A percentile compares a stretch with the other conserved stretches of the same genome.
phyloP scores from a whole-genome alignment of 2,329 filamentous ascomycete species.

The Cladophialophora bantiana region DNA sequence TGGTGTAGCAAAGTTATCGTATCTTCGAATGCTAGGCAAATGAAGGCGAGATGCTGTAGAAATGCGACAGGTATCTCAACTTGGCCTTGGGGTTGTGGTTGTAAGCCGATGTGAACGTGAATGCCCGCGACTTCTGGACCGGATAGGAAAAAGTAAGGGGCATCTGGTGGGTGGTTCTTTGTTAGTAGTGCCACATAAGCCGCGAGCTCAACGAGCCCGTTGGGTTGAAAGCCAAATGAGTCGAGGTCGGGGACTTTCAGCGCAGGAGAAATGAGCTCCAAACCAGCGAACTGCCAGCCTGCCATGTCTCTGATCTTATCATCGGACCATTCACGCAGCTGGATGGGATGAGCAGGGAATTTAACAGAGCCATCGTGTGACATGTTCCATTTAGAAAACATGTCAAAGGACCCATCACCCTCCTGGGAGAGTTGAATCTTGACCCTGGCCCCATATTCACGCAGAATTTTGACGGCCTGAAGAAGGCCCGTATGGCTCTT shows the following conservation, averaged over 20 bases:
- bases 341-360: neutral
- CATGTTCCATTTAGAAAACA: slow-evolving; percentile 4
- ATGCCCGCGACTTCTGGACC: slow-evolving; percentile 4
- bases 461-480: slow-evolving; percentile 1
- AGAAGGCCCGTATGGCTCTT: neutral
- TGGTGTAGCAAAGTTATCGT: slow-evolving; percentile 11
- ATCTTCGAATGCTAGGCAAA: slow-evolving; percentile 14
- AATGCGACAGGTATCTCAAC: neutral
- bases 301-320: neutral
- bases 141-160: slow-evolving; percentile 9
- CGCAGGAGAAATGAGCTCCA: slow-evolving; percentile 18
- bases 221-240: neutral
- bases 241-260: slow-evolving; percentile 10
- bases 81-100: slow-evolving; percentile 3
- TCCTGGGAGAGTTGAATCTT: neutral
- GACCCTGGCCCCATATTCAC: neutral
- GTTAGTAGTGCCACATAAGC: slow-evolving; percentile 5
- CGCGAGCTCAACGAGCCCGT: slow-evolving; percentile 7
- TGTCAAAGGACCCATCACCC: neutral
- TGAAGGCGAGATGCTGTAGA: slow-evolving; percentile 18
- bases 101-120: slow-evolving; percentile 8
- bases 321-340: neutral
- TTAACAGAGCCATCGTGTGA: neutral
- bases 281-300: slow-evolving; percentile 6
- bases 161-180: neutral